Evolutionary conservation across 1,284 basidiomycete species (phyloP).

Genomic region (Malassezia japonica): DNA sequence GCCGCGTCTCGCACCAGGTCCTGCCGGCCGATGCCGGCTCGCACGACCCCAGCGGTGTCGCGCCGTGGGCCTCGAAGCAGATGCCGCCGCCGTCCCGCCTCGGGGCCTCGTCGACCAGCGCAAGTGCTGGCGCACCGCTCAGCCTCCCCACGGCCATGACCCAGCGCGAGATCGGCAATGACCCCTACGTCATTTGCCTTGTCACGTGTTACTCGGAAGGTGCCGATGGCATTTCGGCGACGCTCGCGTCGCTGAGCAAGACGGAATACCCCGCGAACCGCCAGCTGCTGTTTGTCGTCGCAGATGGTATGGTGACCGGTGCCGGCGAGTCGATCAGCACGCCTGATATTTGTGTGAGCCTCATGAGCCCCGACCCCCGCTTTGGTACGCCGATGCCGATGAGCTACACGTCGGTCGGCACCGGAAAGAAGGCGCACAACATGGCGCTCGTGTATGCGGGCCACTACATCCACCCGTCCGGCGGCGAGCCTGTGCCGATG

Average conservation of each 20-base stretch:
- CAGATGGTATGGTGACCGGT: conserved; percentile 98
- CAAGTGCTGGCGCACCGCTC: background rate
- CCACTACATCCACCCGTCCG: conserved; percentile 64
- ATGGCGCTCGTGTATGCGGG: conserved; percentile 97
- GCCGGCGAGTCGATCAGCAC: conserved; percentile 87
- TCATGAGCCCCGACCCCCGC: conserved; percentile 84
- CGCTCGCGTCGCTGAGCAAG: conserved; percentile 79
- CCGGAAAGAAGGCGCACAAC: conserved; percentile 79
- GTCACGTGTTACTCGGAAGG: conserved; percentile 98
- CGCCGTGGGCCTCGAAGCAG: conserved; percentile 65
- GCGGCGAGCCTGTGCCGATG: conserved; percentile 82
- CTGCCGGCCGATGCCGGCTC: conserved; percentile 89
- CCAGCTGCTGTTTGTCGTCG: conserved; percentile 87
- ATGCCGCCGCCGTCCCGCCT: conserved; percentile 75
- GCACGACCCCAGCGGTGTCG: conserved; percentile 73
- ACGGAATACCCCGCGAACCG: conserved; percentile 84
- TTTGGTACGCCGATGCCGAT: conserved; percentile 95
- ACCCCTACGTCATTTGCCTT: conserved; percentile 86
- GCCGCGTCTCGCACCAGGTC: conserved; percentile 77
- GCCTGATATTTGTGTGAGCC: conserved; percentile 85
- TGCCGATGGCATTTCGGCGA: conserved; percentile 78
- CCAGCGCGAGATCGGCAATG: conserved; percentile 49
- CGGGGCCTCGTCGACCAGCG: conserved; percentile 45
- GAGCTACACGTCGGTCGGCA: conserved; percentile 82
- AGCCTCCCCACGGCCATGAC: conserved; percentile 23